phyloP scores from a whole-genome alignment of 2,329 filamentous ascomycete species.

The Tolypocladium endophyticum region DNA sequence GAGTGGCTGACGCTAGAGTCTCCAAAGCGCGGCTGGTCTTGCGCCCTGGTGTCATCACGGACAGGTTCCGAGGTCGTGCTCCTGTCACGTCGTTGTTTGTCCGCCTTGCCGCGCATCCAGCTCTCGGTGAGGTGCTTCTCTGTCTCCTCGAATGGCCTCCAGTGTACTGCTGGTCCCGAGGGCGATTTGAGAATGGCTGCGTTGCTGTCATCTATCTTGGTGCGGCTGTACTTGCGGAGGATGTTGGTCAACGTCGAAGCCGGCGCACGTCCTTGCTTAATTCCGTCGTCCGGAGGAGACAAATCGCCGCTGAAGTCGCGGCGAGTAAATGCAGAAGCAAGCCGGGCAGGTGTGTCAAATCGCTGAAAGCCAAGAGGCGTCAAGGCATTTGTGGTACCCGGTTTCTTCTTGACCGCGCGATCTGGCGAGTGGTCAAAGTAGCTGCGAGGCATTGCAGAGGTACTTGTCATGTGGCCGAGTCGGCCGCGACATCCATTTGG shows the following conservation, averaged over 20 bases:
- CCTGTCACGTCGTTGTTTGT: not conserved
- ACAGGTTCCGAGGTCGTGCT: not conserved
- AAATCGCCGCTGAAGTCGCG: conserved; percentile 1
- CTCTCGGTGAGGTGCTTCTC: not conserved
- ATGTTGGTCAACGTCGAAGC: conserved; percentile 12
- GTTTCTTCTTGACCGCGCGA: not conserved
- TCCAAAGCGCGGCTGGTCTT: conserved; percentile 9
- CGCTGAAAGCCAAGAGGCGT: conserved; percentile 1
- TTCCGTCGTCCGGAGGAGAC: conserved; percentile 4
- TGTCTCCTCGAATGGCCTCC: not conserved
- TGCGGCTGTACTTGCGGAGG: conserved; percentile 14
- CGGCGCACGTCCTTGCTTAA: conserved; percentile 7
- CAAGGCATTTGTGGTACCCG: not conserved
- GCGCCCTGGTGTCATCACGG: not conserved
- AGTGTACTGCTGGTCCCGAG: not conserved
- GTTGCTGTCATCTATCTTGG: conserved; percentile 6
- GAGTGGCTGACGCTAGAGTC: conserved; percentile 11
- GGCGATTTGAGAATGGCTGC: not conserved
- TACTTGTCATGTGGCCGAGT: not conserved
- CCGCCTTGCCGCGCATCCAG: not conserved
- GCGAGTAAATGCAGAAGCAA: not conserved
- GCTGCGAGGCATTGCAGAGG: not conserved
- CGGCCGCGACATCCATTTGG: not conserved
- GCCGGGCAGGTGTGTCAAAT: not conserved
- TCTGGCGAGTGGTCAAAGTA: conserved; percentile 2